Evolutionary conservation across 2,329 filamentous ascomycete genomes (phyloP), one percentile per base, ranked within the genome.

Genomic region (Fusarium chuoi): DNA sequence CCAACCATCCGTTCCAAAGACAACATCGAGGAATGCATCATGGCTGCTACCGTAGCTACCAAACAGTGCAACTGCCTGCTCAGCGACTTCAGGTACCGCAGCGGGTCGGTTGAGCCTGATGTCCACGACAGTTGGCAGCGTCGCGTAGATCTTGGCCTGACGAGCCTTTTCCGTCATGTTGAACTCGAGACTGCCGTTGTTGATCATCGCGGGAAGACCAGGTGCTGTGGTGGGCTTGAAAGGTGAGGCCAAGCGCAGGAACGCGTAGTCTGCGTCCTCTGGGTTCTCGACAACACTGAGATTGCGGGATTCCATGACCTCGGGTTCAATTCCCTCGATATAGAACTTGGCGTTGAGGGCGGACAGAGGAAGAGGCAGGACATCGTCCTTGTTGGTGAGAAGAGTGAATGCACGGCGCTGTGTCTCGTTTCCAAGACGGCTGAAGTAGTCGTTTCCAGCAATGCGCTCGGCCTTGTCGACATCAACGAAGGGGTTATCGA

Each of bases 401-500:
- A 81, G 74, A 3, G 79, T 81, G 24, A 77, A 77, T 5, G 79
- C 78, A 11, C 74, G 73, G 1, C 77, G 73, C 51, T 80, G 79
- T 1, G 78, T 77, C 39, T 80, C 75, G 20, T 70, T 68, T 22
- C 75, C 77, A 12, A 79, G 58, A 20, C 76, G 75, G 38, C 66
- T 73, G 68, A 87, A 88, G 65, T 85, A 83, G 15, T 81, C 75
- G 39, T 85, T 85, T 7, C 85, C 86, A 24, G 87, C 86, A 7
- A 84, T 74, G 6, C 79, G 77, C 0, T 33, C 54, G 1, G 71
- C 54, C 22, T 28, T 58, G 1, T 84, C 83, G 3, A 81, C 79
- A 64, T 89, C 84, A 9, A 88, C 84, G 48, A 86, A 88, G 0
- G 85, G 86, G 54, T 85, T 83, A 18, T 88, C 86, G 56, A 88